A percentile compares a stretch with the other conserved stretches of the same genome.
phyloP scores from a whole-genome alignment of 257 asterid genomes.

The Perilla frutescens region DNA sequence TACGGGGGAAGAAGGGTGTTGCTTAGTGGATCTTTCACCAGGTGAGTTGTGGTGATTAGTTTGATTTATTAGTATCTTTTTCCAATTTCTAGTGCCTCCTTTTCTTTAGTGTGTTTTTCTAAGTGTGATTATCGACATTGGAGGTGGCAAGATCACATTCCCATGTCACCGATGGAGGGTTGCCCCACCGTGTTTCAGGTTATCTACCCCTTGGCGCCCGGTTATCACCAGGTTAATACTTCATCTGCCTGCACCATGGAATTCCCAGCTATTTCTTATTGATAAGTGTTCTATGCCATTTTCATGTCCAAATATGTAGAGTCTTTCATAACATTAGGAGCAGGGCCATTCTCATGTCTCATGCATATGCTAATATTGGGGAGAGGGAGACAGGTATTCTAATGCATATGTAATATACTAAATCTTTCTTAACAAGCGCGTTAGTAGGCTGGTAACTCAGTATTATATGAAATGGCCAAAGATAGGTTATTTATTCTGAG shows the following conservation, averaged over 20 bases:
- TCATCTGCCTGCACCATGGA: not conserved
- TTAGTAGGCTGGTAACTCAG: not conserved
- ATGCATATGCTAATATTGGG: not conserved
- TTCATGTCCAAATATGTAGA: not conserved
- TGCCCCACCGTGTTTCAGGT: conserved; percentile 78
- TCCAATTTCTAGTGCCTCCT: conserved; percentile 28
- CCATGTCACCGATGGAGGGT: conserved; percentile 79
- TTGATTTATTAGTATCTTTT: conserved; percentile 1
- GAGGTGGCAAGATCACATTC: conserved; percentile 67
- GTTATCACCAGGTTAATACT: conserved; percentile 68
- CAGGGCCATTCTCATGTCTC: not conserved
- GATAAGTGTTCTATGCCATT: conserved; percentile 3
- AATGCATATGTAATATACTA: not conserved
- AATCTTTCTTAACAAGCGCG: not conserved
- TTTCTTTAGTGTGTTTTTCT: conserved; percentile 17
- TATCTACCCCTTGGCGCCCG: conserved; percentile 59
- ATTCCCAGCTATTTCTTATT: not conserved
- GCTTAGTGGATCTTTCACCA: conserved; percentile 71
- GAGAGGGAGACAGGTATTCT: conserved; percentile 11
- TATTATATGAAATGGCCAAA: not conserved
- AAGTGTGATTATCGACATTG: conserved; percentile 34
- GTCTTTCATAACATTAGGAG: conserved; percentile 2
- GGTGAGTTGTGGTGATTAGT: conserved; percentile 49
- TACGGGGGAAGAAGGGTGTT: conserved; percentile 72
- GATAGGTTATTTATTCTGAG: not conserved